Percentiles rank a stretch among this genome's conserved stretches.
These are phyloP conservation scores for Salix purpurea DNA, from an alignment of 345 rosid species.

Conservation along the genomic window DNA sequence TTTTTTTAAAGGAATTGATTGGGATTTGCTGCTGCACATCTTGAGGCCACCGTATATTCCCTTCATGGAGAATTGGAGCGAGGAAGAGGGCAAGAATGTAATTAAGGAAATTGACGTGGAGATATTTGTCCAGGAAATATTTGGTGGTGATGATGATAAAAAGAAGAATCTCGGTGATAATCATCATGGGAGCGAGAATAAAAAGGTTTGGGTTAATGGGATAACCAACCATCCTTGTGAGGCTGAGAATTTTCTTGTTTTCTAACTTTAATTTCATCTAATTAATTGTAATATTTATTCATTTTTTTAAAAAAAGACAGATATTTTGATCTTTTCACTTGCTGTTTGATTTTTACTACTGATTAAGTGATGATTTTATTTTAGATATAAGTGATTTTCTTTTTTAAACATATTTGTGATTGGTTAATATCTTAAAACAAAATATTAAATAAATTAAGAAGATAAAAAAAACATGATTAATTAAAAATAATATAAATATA, in stretches of 20 bases:
- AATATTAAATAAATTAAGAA: no score
- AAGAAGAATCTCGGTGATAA: not conserved
- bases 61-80: slow-evolving; percentile 1
- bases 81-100: slow-evolving; percentile 18
- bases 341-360: no score
- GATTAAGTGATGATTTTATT: no score
- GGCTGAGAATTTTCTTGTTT: slow-evolving; percentile 27
- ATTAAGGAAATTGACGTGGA: slow-evolving; percentile 50
- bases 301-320: no score
- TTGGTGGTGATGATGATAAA: slow-evolving; percentile 2
- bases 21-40: slow-evolving; percentile 49
- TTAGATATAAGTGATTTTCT: no score
- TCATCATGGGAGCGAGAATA: not conserved
- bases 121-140: slow-evolving; percentile 53
- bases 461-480: no score
- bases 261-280: slow-evolving; percentile 10
- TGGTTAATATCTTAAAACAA: no score
- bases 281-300: not conserved
- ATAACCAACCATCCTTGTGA: slow-evolving; percentile 10
- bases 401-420: no score
- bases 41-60: slow-evolving; percentile 78
- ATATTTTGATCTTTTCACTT: no score
- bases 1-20: slow-evolving; percentile 54
- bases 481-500: no score
- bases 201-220: slow-evolving; percentile 16